Conservation (phyloP, 257 asterid species). For the Leptodermis oblonga region DNA sequence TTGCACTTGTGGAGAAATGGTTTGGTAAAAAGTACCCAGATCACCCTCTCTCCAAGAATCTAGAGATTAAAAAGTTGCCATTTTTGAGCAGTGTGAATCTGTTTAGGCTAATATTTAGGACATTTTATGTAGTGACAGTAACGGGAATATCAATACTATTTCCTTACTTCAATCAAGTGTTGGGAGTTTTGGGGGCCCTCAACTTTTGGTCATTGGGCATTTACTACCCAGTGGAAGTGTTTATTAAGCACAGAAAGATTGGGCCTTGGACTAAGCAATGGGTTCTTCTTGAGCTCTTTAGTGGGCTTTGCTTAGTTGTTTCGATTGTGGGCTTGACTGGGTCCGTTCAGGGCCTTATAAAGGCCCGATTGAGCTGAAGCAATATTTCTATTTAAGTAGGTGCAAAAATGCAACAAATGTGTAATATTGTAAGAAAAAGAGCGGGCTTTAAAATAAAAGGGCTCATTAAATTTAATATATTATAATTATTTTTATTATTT, state of each 20-base stretch:
- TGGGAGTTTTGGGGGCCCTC: slow-evolving; percentile 66
- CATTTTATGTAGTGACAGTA: slow-evolving; percentile 54
- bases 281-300: slow-evolving; percentile 52
- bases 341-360: slow-evolving; percentile 52
- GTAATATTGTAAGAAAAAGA: too few relatives aligned
- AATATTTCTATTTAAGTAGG: too few relatives aligned
- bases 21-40: slow-evolving; percentile 28
- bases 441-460: too few relatives aligned
- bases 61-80: slow-evolving; percentile 35
- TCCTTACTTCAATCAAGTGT: slow-evolving; percentile 65
- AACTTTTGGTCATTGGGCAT: slow-evolving; percentile 71
- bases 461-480: too few relatives aligned
- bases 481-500: too few relatives aligned
- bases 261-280: slow-evolving; percentile 53
- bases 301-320: slow-evolving; percentile 39
- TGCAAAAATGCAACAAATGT: too few relatives aligned
- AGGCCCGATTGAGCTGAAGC: slow-evolving; percentile 28
- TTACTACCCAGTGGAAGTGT: slow-evolving; percentile 64
- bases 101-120: slow-evolving; percentile 56
- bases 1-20: slow-evolving; percentile 50
- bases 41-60: slow-evolving; percentile 31
- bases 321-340: slow-evolving; percentile 52
- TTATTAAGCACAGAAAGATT: slow-evolving; percentile 24
- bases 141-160: slow-evolving; percentile 46
- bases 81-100: slow-evolving; percentile 37